Percentiles rank a stretch among this genome's conserved stretches.
These are phyloP conservation scores for Diversispora eburnea DNA, from an alignment of 192 early-diverging fungal species.

Conservation along the genomic window DNA sequence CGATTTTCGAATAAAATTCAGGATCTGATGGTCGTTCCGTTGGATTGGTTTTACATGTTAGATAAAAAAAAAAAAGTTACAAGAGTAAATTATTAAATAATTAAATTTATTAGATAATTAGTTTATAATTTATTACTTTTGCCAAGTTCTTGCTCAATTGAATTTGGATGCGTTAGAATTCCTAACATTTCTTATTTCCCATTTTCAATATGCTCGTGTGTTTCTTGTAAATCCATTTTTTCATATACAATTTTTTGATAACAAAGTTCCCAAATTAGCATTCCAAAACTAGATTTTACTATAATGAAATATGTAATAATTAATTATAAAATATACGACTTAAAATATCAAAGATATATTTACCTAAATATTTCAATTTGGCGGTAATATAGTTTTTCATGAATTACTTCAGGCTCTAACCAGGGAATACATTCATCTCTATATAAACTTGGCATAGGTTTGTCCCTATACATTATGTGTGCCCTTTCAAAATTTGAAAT, in stretches of 20 bases:
- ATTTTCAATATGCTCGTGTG: background rate
- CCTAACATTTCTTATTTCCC: background rate
- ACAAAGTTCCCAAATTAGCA: conserved; percentile 15
- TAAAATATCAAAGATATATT: background rate
- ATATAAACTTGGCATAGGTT: background rate
- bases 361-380: conserved; percentile 20
- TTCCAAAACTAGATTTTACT: conserved; percentile 2
- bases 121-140: too few species aligned
- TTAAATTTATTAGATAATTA: too few species aligned
- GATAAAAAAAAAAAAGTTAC: too few species aligned
- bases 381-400: background rate
- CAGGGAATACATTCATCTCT: background rate
- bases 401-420: conserved; percentile 10
- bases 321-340: background rate
- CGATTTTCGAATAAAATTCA: too few species aligned
- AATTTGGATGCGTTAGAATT: background rate
- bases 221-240: background rate
- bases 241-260: conserved; percentile 1
- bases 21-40: too few species aligned
- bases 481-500: conserved; percentile 5
- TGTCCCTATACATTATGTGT: background rate
- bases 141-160: too few species aligned
- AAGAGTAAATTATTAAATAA: too few species aligned
- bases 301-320: background rate
- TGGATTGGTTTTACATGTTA: too few species aligned